phyloP scores from a whole-genome alignment of 176 grass and related monocot genomes.

The Oryza glumipatula region DNA sequence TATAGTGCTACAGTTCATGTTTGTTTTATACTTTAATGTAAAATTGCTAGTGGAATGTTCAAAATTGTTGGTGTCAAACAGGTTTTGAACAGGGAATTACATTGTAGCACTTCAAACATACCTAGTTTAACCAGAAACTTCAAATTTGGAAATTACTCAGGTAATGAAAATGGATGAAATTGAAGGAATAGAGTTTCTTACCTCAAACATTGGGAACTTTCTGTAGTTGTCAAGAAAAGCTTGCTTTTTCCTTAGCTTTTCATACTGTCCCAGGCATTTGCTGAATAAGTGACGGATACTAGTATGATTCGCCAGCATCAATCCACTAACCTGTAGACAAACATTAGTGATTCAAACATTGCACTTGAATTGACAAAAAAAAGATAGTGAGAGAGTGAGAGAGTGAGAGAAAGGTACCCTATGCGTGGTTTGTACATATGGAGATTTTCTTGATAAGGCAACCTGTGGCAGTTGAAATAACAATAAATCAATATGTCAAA shows the following conservation, averaged over 20 bases:
- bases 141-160: background rate
- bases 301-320: conserved; percentile 98
- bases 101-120: background rate
- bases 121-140: background rate
- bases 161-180: background rate
- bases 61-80: background rate
- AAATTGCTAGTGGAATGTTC: conserved; percentile 2
- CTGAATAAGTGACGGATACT: conserved; percentile 93
- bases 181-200: conserved; percentile 32
- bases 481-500: conserved; percentile 27
- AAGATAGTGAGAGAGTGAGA: background rate
- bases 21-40: background rate
- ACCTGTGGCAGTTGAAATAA: conserved; percentile 54
- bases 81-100: background rate
- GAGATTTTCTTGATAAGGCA: conserved; percentile 98
- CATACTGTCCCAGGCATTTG: conserved; percentile 88
- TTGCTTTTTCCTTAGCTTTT: conserved; percentile 95
- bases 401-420: conserved; percentile 56
- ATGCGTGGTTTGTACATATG: conserved; percentile 98
- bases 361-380: background rate
- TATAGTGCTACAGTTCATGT: background rate
- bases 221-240: conserved; percentile 98
- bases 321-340: conserved; percentile 75
- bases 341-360: conserved; percentile 17
- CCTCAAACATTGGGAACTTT: conserved; percentile 95